phyloP scores from a whole-genome alignment of 78 protist genomes.

The Guillardia theta region DNA sequence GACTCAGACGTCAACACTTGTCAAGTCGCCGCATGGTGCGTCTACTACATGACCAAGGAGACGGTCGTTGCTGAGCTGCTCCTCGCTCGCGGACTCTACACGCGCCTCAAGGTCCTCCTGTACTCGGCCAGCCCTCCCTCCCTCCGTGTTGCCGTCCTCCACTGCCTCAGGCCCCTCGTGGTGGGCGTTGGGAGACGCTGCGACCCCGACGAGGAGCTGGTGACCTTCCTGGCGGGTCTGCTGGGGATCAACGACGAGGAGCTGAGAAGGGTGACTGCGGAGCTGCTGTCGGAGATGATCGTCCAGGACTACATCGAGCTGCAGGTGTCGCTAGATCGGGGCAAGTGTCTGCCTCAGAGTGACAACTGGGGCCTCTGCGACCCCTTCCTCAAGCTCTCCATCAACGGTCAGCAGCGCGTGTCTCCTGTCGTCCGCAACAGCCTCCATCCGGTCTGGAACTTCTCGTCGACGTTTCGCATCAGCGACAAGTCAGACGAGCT shows the following conservation, averaged over 20 bases:
- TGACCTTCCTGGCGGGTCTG: not conserved
- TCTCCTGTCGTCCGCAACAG: not conserved
- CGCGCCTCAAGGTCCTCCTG: not conserved
- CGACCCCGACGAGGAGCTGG: not conserved
- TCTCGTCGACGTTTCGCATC: not conserved
- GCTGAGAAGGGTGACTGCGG: not conserved
- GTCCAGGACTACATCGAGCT: not conserved
- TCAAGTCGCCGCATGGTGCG: too few species aligned
- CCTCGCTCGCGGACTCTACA: not conserved
- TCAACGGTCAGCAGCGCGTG: not conserved
- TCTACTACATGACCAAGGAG: too few species aligned
- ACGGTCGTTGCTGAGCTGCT: too few species aligned
- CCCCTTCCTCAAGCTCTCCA: not conserved
- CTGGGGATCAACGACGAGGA: not conserved
- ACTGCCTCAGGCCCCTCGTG: not conserved
- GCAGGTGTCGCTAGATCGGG: not conserved
- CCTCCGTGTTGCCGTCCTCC: not conserved
- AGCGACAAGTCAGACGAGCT: not conserved
- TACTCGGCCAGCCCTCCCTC: not conserved
- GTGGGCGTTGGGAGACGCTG: not conserved
- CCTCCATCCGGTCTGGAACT: not conserved
- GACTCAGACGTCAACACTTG: too few species aligned
- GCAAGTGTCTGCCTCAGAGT: not conserved
- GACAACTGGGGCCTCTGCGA: slow-evolving; percentile 27
- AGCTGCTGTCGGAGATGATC: not conserved